A percentile compares a stretch with the other conserved stretches of the same genome.
These are phyloP conservation scores for Biscutella laevigata DNA, from an alignment of 441 rosid species.

Conservation along the genomic window DNA sequence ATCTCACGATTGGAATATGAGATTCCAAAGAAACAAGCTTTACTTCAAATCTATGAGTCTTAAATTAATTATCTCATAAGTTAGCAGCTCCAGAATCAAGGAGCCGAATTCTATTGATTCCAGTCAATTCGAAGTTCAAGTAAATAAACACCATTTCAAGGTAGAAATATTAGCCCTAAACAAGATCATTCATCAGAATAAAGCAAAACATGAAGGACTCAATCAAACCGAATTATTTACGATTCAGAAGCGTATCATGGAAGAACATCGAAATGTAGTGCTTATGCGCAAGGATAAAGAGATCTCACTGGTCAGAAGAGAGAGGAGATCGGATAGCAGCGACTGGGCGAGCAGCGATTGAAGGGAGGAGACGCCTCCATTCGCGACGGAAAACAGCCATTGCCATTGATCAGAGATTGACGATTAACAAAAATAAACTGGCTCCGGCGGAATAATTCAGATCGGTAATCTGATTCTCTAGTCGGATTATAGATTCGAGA, in stretches of 20 bases:
- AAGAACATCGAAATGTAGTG: neutral
- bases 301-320: constrained; percentile 37
- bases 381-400: constrained; percentile 82
- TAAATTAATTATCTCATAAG: neutral
- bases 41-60: neutral
- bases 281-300: neutral
- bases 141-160: neutral
- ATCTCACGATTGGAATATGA: neutral
- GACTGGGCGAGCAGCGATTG: constrained; percentile 46
- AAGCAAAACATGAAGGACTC: neutral
- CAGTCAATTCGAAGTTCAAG: neutral
- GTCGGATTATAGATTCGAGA: constrained; percentile 5
- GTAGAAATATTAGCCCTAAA: no score
- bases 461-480: neutral
- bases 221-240: neutral
- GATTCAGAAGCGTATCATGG: neutral
- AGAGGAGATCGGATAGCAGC: constrained; percentile 43
- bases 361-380: constrained; percentile 65
- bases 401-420: constrained; percentile 42
- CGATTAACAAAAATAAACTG: constrained; percentile 15
- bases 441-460: constrained; percentile 21
- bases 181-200: constrained; percentile 1
- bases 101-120: neutral
- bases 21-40: neutral
- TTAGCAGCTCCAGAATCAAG: neutral